Conservation (phyloP, 208 protist species). For the Novymonas esmeraldas region DNA sequence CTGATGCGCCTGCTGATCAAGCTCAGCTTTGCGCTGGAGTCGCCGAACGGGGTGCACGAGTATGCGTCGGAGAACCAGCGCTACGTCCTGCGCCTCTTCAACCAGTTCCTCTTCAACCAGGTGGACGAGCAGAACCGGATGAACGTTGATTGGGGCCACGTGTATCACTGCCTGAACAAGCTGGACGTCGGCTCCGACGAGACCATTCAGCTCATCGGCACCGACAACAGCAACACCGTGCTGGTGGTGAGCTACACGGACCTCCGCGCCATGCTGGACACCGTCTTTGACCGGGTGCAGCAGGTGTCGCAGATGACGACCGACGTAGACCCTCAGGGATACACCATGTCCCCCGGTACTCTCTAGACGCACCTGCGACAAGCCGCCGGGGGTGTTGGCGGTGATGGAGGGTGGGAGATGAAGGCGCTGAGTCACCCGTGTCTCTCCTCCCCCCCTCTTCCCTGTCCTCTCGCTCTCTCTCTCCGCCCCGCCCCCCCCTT, state of each 20-base stretch:
- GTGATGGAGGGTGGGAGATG: not conserved
- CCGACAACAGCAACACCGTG: constrained; percentile 87
- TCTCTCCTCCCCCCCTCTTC: not conserved
- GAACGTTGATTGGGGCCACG: constrained; percentile 93
- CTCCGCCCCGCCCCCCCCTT: no score
- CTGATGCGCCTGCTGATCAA: constrained; percentile 96
- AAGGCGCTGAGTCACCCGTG: not conserved
- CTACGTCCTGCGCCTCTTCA: constrained; percentile 94
- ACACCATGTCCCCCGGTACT: constrained; percentile 33
- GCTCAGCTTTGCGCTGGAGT: constrained; percentile 92
- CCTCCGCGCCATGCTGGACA: constrained; percentile 87
- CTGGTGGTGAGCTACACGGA: constrained; percentile 96
- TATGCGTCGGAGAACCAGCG: constrained; percentile 69
- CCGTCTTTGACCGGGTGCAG: constrained; percentile 87
- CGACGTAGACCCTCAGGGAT: constrained; percentile 32
- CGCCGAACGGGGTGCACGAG: constrained; percentile 80
- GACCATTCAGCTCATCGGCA: constrained; percentile 92
- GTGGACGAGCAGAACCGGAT: constrained; percentile 91
- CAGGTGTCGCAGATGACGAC: constrained; percentile 42
- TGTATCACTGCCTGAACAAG: constrained; percentile 97
- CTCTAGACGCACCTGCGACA: constrained; percentile 6
- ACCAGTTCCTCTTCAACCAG: constrained; percentile 97
- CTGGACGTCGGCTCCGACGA: constrained; percentile 95
- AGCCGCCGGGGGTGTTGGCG: not conserved
- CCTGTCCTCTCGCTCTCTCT: not conserved